Percentiles rank a stretch among this genome's conserved stretches.
phyloP scores from a whole-genome alignment of 805 yeast species.

The Clavispora vitiphila region DNA sequence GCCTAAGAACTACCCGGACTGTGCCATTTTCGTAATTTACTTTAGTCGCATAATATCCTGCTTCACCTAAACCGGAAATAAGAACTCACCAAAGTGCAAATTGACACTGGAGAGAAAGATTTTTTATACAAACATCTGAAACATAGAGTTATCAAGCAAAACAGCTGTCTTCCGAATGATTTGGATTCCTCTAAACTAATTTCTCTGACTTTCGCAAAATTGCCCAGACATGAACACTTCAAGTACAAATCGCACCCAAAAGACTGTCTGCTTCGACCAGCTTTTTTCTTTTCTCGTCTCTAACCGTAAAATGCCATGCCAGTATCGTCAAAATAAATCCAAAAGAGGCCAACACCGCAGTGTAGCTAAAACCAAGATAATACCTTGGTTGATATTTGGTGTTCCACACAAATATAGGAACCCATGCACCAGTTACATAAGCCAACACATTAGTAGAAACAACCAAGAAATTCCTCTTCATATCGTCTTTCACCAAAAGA shows the following conservation, averaged over 20 bases:
- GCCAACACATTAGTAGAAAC: slow-evolving; percentile 36
- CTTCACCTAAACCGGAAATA: not conserved
- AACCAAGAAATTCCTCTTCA: slow-evolving; percentile 26
- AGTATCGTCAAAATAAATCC: slow-evolving; percentile 27
- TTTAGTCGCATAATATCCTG: not conserved
- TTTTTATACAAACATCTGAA: no score
- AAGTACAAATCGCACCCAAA: no score
- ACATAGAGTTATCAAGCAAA: no score
- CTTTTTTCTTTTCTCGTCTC: slow-evolving; percentile 20
- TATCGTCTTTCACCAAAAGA: slow-evolving; percentile 37
- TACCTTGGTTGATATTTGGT: slow-evolving; percentile 29
- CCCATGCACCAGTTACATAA: slow-evolving; percentile 35
- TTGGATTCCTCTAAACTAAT: no score
- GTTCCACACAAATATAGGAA: slow-evolving; percentile 38
- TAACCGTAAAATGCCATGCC: slow-evolving; percentile 20
- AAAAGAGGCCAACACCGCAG: slow-evolving; percentile 25
- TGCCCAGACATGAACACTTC: no score
- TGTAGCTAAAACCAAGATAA: slow-evolving; percentile 30
- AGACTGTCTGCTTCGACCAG: no score
- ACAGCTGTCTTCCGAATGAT: no score
- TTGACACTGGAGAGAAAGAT: no score
- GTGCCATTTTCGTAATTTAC: no score
- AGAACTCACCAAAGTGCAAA: no score
- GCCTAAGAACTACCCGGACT: no score
- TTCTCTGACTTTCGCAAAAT: no score